Percentiles rank a stretch among this genome's conserved stretches.
phyloP scores from a whole-genome alignment of 345 rosid species.

The Syzygium oleosum region DNA sequence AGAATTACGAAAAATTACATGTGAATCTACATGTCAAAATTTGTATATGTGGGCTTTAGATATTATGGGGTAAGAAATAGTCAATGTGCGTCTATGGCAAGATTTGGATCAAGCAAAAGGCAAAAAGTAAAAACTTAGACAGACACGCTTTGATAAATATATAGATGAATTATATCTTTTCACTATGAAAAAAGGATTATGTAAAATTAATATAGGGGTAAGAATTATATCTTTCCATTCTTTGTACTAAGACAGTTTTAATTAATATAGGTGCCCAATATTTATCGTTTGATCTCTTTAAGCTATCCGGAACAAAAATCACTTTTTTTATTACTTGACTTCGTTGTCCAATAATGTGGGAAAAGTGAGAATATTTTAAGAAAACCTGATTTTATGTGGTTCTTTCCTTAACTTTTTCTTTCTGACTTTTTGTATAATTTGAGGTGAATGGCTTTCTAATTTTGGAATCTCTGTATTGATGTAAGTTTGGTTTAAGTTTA shows the following conservation, averaged over 20 bases:
- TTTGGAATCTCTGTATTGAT: not conserved
- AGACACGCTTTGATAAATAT: not conserved
- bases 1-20: not conserved
- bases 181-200: not conserved
- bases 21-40: not conserved
- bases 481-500: not conserved
- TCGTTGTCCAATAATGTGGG: not conserved
- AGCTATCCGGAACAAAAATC: not conserved
- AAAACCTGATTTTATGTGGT: not conserved
- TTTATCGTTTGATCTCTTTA: not conserved
- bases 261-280: not conserved
- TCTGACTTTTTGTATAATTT: not conserved
- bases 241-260: not conserved
- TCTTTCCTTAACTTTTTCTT: not conserved
- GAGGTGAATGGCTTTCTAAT: not conserved
- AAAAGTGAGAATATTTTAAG: not conserved
- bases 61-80: not conserved
- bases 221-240: not conserved
- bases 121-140: not conserved
- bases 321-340: not conserved
- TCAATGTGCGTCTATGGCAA: not conserved
- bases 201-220: not conserved
- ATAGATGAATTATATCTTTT: not conserved
- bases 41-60: not conserved
- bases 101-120: not conserved